Conservation (phyloP, 306 rosid species). For the Casuarina cunninghamiana region DNA sequence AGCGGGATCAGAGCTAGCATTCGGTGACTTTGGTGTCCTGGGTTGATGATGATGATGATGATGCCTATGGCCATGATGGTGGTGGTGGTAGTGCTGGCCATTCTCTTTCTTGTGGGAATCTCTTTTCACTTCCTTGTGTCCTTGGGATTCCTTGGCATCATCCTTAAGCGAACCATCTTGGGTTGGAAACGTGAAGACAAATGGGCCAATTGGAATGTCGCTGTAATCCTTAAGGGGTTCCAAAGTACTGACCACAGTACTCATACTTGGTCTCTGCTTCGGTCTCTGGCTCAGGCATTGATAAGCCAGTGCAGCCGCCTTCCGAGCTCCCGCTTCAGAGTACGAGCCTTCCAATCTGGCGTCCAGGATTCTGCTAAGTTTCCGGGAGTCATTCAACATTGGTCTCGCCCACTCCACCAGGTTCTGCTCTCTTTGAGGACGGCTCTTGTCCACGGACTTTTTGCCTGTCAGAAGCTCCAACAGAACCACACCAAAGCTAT, state of each 20-base stretch:
- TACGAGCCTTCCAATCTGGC: constrained; percentile 81
- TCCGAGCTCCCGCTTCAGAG: constrained; percentile 74
- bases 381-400: constrained; percentile 55
- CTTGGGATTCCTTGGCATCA: constrained; percentile 25
- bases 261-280: constrained; percentile 72
- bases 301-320: constrained; percentile 89
- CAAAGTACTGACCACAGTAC: constrained; percentile 60
- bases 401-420: constrained; percentile 88
- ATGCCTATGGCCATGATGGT: constrained; percentile 26
- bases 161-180: constrained; percentile 17
- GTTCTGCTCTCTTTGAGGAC: constrained; percentile 73
- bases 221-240: constrained; percentile 75
- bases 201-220: constrained; percentile 65
- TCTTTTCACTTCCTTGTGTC: constrained; percentile 37
- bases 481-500: constrained; percentile 87
- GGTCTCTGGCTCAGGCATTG: constrained; percentile 90
- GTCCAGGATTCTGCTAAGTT: constrained; percentile 67
- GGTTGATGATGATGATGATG: constrained; percentile 26
- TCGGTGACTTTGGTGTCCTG: constrained; percentile 49
- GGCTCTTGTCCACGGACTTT: constrained; percentile 68
- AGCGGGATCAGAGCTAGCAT: constrained; percentile 18
- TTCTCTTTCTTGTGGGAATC: constrained; percentile 23
- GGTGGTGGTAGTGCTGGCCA: constrained; percentile 23
- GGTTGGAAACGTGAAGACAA: constrained; percentile 67
- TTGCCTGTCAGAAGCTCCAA: constrained; percentile 80